Evolutionary conservation across 306 rosid genomes (phyloP).

Genomic region (Mucuna pruriens): DNA sequence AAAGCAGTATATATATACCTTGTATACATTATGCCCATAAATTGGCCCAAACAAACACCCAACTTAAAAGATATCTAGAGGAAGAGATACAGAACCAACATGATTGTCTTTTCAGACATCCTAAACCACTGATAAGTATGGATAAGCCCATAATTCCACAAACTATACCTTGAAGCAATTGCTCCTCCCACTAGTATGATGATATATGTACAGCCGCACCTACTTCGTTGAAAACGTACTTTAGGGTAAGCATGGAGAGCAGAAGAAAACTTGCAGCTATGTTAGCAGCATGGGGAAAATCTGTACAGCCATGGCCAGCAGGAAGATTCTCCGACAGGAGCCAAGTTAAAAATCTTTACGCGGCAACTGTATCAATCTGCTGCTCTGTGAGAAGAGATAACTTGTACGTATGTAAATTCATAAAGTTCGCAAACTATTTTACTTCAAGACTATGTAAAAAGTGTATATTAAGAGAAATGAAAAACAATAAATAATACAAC

Average conservation of each 20-base stretch:
- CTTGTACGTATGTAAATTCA: background rate
- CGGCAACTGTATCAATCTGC: constrained; percentile 39
- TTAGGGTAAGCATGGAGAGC: constrained; percentile 20
- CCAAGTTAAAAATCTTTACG: constrained; percentile 13
- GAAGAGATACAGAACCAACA: constrained; percentile 22
- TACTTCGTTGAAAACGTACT: constrained; percentile 11
- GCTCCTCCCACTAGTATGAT: constrained; percentile 23
- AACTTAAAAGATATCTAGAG: background rate
- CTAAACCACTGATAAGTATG: constrained; percentile 28
- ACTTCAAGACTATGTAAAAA: background rate
- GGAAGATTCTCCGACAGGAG: constrained; percentile 35
- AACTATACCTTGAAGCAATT: constrained; percentile 26
- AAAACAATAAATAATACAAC: background rate
- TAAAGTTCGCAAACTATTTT: background rate
- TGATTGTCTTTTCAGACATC: constrained; percentile 16
- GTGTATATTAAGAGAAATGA: background rate
- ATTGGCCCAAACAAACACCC: constrained; percentile 25
- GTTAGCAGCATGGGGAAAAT: constrained; percentile 30
- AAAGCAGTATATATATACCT: background rate
- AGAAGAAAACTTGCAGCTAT: constrained; percentile 31
- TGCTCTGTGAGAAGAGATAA: background rate
- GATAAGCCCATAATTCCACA: constrained; percentile 30
- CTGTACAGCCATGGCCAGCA: constrained; percentile 48
- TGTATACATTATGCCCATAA: constrained; percentile 25
- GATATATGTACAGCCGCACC: constrained; percentile 46